A percentile compares a stretch with the other conserved stretches of the same genome.
phyloP scores from a whole-genome alignment of 2,329 filamentous ascomycete species.

The Metarhizium humberi region DNA sequence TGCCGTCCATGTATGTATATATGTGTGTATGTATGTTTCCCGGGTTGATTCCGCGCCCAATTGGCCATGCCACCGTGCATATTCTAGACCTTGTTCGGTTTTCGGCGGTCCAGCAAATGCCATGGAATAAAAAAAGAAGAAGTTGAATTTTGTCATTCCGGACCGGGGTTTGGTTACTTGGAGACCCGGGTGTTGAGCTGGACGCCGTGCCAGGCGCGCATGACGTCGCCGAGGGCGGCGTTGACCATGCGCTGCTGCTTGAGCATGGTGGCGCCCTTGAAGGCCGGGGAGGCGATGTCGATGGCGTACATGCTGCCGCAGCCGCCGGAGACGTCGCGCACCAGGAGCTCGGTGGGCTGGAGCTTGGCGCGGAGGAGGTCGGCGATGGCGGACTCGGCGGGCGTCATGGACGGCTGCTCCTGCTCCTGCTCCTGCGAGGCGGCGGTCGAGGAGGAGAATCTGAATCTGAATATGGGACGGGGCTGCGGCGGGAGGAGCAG shows the following conservation, averaged over 20 bases:
- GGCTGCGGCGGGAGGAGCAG: neutral
- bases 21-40: no score
- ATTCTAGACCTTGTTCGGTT: no score
- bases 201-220: constrained; percentile 76
- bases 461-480: neutral
- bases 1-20: no score
- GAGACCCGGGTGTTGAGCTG: constrained; percentile 62
- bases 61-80: no score
- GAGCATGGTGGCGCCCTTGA: constrained; percentile 61
- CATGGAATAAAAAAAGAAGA: no score
- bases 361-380: constrained; percentile 41
- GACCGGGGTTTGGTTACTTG: constrained; percentile 2
- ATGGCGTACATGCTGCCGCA: constrained; percentile 86
- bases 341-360: constrained; percentile 43
- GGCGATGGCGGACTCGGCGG: constrained; percentile 51
- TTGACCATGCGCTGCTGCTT: constrained; percentile 82
- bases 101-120: no score
- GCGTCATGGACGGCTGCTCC: constrained; percentile 22
- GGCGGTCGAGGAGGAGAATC: neutral
- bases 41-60: no score
- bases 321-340: constrained; percentile 74
- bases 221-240: constrained; percentile 59
- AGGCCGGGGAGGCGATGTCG: constrained; percentile 62
- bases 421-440: constrained; percentile 1
- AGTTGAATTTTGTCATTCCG: no score